Evolutionary conservation across 345 rosid species (phyloP), one percentile per base, ranked within the genome.

Genomic region (Laguncularia racemosa): DNA sequence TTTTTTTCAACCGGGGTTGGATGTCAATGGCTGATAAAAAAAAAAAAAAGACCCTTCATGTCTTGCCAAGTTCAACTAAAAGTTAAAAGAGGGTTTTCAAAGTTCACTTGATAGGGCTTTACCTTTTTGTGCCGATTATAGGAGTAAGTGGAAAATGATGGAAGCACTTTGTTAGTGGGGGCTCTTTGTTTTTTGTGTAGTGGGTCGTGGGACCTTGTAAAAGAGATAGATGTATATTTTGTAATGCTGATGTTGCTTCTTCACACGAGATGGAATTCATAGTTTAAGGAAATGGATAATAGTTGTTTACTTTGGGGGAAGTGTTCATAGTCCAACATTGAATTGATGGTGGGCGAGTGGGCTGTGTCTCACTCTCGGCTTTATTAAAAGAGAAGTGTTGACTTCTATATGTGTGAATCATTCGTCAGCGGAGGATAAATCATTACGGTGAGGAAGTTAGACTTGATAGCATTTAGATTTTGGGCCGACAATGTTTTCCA

Each of bases 101-200:
- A 73, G 84, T 52, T 74, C 58, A 71, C 64, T 77, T 67, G 85
- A 81, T 74, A 66, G 73, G 71, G 75, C 58, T 69, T 57, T 64
- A 74, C 68, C 66, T 65, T 70, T 73, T 66, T 55, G 71, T 56
- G 53, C 58, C 72, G 53, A 50, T 71, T 69, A 67, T 60, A 75
- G 81, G 75, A 57, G 7, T 74, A 46, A 67, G 85, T 89, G 92
- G 97, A 78, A 71, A 68, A 75, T 78, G 92, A 78, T 75, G 84
- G 74, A 66, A 76, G 76, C 82, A 61, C 33, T 73, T 72, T 81
- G 78, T 65, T 53, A 73, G 64, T 79, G 77, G 87, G 84, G 76
- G 61, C 67, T 74, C 55, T 59, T 61, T 53, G 66, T 67, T 71
- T 64, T 61, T 23, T 15, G 17, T 65, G 56, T 70, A 72, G 79